phyloP scores from a whole-genome alignment of 805 yeast species.

The Saccharomycopsis javanensis region DNA sequence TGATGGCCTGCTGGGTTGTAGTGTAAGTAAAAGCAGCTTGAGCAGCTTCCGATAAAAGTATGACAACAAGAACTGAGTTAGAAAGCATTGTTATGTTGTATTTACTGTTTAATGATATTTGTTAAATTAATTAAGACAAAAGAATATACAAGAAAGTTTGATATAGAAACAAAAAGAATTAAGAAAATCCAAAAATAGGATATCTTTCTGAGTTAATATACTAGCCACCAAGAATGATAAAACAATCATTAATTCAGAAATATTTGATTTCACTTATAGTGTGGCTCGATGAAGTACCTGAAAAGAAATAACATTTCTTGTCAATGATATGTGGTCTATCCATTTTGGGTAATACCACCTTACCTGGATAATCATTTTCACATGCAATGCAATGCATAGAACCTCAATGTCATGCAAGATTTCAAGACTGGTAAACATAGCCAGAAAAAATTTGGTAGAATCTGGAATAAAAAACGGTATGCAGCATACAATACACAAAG shows the following conservation, averaged over 20 bases:
- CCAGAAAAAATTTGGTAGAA: no score
- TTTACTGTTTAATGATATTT: background rate
- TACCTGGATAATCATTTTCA: background rate
- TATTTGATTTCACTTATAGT: background rate
- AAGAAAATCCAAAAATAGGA: no score
- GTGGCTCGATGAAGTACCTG: background rate
- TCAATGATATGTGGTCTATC: background rate
- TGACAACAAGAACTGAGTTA: slow-evolving; percentile 7
- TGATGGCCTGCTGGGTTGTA: slow-evolving; percentile 8
- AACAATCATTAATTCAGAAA: no score
- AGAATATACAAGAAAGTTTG: background rate
- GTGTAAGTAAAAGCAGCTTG: slow-evolving; percentile 9
- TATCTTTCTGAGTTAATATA: no score
- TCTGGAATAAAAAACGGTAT: no score
- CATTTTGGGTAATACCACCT: background rate
- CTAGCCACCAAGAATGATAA: no score
- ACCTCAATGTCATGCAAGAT: background rate
- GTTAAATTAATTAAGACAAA: background rate
- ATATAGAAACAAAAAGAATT: no score
- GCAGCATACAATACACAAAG: no score
- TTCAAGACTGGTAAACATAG: background rate
- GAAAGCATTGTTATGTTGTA: background rate
- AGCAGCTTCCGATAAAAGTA: slow-evolving; percentile 6
- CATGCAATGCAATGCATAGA: no score
- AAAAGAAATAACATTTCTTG: background rate